Base-by-base conservation (phyloP, 495 filamentous ascomycete species). In the Penicillium angulare region DNA sequence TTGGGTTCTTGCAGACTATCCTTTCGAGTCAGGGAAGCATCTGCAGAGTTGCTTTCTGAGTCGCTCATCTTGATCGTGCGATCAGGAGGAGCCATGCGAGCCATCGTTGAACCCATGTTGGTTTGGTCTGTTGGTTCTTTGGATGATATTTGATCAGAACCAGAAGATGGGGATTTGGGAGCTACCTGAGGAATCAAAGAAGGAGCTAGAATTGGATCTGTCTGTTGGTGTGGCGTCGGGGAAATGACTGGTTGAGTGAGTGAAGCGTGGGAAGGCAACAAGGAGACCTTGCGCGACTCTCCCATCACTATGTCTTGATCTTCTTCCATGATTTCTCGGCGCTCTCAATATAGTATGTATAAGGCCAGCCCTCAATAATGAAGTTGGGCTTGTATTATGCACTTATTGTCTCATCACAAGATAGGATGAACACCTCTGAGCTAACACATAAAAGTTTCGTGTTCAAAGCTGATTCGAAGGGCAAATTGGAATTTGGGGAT, bases 221-320 rank as follows among this genome's bases (percentile, higher is more conserved):
- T 45, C 1, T 24, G 26, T 0, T 52, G 43, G 22, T 60, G 57
- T 5, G 60, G 40, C 34, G 60, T 61, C 1, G 44, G 36, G 12
- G 58, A 40, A n/a, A 45, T 22, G 31, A 45, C 33, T 13, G 48
- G 44, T 17, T 59, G 52, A 26, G 49, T 49, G 40, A 57, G 31
- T 23, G 56, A 44, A 24, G 56, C 33, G 23, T 55, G 55, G 18
- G 63, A 50, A 35, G 60, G 32, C 42, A 50, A 31, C 24, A 58
- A 51, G 35, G 60, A 49, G 29, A 47, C 51, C 20, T 42, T 40
- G 24, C 55, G 65, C 29, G 61, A 47, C 47, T 74, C 64, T 20
- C 64, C 61, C 73, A 75, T 76, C 10, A 74, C 52, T 16, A 62
- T 69, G 49, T 76, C 72, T 47, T 74, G 65, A 52, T 73, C 72